A percentile compares a stretch with the other conserved stretches of the same genome.
Conservation (phyloP, 352 stramenopile species). For the Phytophthora pseudosyringae region DNA sequence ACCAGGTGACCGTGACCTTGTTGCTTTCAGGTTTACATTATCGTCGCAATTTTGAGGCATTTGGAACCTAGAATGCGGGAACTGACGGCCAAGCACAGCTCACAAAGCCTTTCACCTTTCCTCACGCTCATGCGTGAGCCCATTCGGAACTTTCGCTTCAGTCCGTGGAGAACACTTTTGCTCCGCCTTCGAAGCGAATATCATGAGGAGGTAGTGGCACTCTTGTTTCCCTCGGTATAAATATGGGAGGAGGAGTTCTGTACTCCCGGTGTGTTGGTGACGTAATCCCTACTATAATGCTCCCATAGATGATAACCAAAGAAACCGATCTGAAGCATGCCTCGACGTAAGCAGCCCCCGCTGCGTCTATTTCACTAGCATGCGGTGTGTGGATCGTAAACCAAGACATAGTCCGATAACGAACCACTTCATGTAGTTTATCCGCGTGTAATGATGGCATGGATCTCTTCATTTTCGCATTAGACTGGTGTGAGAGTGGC, state of each 20-base stretch:
- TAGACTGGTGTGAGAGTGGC: too few species aligned
- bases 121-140: constrained; percentile 44
- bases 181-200: constrained; percentile 59
- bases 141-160: constrained; percentile 58
- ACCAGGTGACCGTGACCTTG: background rate
- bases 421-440: too few species aligned
- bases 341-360: too few species aligned
- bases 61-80: constrained; percentile 48
- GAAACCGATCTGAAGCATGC: too few species aligned
- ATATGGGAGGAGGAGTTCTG: background rate
- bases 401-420: too few species aligned
- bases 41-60: constrained; percentile 57
- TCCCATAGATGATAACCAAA: too few species aligned
- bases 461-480: too few species aligned
- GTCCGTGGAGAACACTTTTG: constrained; percentile 44
- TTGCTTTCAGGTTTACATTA: constrained; percentile 52
- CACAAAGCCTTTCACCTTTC: constrained; percentile 39
- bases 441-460: too few species aligned
- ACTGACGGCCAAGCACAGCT: constrained; percentile 34
- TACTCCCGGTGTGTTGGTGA: background rate
- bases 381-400: too few species aligned
- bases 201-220: constrained; percentile 39
- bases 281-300: too few species aligned
- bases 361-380: too few species aligned
- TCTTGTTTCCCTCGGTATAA: constrained; percentile 30